A percentile compares a stretch with the other conserved stretches of the same genome.
These are phyloP conservation scores for Backusella psychrophila DNA, from an alignment of 192 early-diverging fungal species.

Conservation along the genomic window DNA sequence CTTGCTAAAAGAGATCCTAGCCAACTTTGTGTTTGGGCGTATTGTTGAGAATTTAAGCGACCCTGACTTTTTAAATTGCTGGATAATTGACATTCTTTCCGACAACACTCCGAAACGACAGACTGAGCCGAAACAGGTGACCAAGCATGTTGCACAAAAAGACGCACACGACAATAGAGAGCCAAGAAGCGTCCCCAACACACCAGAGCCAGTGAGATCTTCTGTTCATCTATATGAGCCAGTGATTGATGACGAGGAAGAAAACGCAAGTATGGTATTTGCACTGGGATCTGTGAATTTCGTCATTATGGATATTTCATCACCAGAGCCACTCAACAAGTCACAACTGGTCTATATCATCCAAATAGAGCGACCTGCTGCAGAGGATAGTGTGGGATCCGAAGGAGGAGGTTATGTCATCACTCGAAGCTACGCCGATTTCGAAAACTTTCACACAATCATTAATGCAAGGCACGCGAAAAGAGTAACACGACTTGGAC, in stretches of 20 bases:
- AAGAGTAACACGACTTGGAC: slow-evolving; percentile 15
- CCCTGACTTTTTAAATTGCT: slow-evolving; percentile 51
- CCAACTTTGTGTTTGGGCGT: slow-evolving; percentile 43
- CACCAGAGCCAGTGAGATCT: slow-evolving; percentile 11
- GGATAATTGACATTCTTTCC: slow-evolving; percentile 49
- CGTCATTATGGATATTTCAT: slow-evolving; percentile 25
- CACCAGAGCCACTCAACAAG: neutral
- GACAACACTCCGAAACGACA: slow-evolving; percentile 13
- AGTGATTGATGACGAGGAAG: neutral
- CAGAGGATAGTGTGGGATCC: slow-evolving; percentile 5
- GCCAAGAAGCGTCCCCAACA: neutral
- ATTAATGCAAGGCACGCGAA: slow-evolving; percentile 17
- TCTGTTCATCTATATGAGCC: neutral
- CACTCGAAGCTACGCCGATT: slow-evolving; percentile 29
- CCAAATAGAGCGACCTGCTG: slow-evolving; percentile 35
- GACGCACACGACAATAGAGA: slow-evolving; percentile 25
- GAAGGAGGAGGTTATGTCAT: slow-evolving; percentile 38
- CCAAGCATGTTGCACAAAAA: slow-evolving; percentile 24
- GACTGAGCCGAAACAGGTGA: neutral
- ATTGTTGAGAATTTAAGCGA: slow-evolving; percentile 46
- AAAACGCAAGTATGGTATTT: slow-evolving; percentile 2
- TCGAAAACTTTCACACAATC: slow-evolving; percentile 27
- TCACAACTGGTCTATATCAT: slow-evolving; percentile 20
- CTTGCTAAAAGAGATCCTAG: slow-evolving; percentile 50
- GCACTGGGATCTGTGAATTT: slow-evolving; percentile 21